A percentile compares a stretch with the other conserved stretches of the same genome.
phyloP scores from a whole-genome alignment of 179 eudicot species.

The Gypsophila paniculata region DNA sequence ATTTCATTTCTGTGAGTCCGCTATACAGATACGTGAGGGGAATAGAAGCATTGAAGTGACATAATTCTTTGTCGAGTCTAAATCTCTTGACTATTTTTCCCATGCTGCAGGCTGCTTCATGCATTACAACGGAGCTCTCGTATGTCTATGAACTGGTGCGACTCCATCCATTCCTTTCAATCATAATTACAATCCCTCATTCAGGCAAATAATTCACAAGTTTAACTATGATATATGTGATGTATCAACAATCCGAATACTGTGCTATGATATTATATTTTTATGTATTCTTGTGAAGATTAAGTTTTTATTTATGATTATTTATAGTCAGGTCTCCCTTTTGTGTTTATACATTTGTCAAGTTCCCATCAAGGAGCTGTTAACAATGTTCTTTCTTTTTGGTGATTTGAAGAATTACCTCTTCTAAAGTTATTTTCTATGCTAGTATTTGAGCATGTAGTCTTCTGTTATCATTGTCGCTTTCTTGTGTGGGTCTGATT shows the following conservation, averaged over 20 bases:
- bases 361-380: neutral
- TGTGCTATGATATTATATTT: neutral
- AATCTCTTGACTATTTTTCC: slow-evolving; percentile 7
- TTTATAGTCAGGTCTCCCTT: neutral
- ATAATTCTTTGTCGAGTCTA: slow-evolving; percentile 9
- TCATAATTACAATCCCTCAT: slow-evolving; percentile 1
- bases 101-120: slow-evolving; percentile 60
- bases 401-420: neutral
- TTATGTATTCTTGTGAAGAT: neutral
- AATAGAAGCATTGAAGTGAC: neutral
- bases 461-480: slow-evolving; percentile 5
- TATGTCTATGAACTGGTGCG: slow-evolving; percentile 83
- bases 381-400: neutral
- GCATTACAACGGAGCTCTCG: slow-evolving; percentile 73
- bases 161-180: slow-evolving; percentile 6
- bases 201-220: neutral
- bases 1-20: neutral
- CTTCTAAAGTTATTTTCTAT: slow-evolving; percentile 6
- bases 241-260: neutral
- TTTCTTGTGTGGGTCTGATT: slow-evolving; percentile 5
- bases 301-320: neutral
- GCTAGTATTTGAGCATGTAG: slow-evolving; percentile 2
- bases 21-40: neutral
- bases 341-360: neutral
- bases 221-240: neutral